A percentile compares a stretch with the other conserved stretches of the same genome.
These are phyloP conservation scores for Arthrobotrys sphaeroides DNA, from an alignment of 2,329 filamentous ascomycete species.

Conservation along the genomic window DNA sequence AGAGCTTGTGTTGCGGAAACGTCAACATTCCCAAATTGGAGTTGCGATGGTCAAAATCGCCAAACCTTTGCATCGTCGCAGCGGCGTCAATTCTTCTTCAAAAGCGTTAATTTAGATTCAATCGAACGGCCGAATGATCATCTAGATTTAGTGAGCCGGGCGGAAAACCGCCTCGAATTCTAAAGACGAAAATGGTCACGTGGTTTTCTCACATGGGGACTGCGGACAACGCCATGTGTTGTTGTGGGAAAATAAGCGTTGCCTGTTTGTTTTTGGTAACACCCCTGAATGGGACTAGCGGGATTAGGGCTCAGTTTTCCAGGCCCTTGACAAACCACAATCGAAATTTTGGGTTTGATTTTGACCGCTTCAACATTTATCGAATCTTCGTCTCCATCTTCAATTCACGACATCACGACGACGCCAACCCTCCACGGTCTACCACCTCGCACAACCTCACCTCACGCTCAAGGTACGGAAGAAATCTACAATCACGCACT, in stretches of 20 bases:
- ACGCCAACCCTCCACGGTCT: slow-evolving; percentile 37
- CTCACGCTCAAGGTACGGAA: slow-evolving; percentile 46
- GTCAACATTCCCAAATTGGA: too few relatives aligned
- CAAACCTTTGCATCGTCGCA: too few relatives aligned
- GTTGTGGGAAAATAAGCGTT: too few relatives aligned
- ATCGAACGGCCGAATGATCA: too few relatives aligned
- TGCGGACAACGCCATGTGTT: slow-evolving; percentile 9
- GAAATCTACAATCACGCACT: slow-evolving; percentile 14
- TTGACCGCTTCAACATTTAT: slow-evolving; percentile 16
- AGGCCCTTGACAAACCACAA: slow-evolving; percentile 24
- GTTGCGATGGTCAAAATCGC: too few relatives aligned
- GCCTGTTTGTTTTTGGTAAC: not conserved
- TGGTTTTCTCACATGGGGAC: too few relatives aligned
- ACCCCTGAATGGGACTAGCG: slow-evolving; percentile 8
- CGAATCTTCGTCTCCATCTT: slow-evolving; percentile 5
- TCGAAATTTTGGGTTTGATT: slow-evolving; percentile 27
- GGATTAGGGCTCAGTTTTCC: slow-evolving; percentile 39
- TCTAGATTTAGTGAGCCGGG: too few relatives aligned
- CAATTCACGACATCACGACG: slow-evolving; percentile 44
- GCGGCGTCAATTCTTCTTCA: too few relatives aligned
- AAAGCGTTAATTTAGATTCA: too few relatives aligned
- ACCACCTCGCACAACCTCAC: slow-evolving; percentile 17
- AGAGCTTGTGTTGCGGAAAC: too few relatives aligned
- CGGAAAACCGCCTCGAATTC: too few relatives aligned
- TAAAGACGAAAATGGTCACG: too few relatives aligned